Conservation (phyloP, 2,329 filamentous ascomycete genomes). For the Fusarium agapanthi region DNA sequence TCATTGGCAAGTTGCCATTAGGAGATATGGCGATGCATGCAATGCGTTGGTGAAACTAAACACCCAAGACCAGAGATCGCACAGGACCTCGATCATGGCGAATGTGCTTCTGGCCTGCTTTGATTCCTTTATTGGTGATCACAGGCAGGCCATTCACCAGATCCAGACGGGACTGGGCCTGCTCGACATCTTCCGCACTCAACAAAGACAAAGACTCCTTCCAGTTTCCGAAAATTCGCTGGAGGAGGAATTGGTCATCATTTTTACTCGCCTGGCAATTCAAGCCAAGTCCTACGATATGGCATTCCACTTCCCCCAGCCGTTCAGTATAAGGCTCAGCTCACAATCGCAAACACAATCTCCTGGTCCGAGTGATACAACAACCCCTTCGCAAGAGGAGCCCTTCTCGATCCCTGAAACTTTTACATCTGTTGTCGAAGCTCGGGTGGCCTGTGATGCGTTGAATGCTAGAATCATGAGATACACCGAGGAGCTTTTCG, state of each 20-base stretch:
- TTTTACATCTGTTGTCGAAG: conserved; percentile 63
- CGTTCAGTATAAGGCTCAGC: conserved; percentile 63
- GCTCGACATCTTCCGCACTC: conserved; percentile 61
- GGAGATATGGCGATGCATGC: conserved; percentile 66
- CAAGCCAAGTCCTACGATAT: conserved; percentile 75
- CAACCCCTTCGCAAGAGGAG: conserved; percentile 50
- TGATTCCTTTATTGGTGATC: conserved; percentile 72
- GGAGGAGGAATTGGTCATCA: conserved; percentile 68
- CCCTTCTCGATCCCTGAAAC: conserved; percentile 39
- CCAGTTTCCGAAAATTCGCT: conserved; percentile 55
- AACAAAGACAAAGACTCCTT: conserved; percentile 47
- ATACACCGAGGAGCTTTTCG: conserved; percentile 64
- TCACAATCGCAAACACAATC: conserved; percentile 48
- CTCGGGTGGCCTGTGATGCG: conserved; percentile 64
- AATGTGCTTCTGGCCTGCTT: conserved; percentile 74
- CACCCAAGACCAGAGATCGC: conserved; percentile 54
- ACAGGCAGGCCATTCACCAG: conserved; percentile 68
- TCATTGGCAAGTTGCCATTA: conserved; percentile 69
- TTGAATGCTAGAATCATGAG: conserved; percentile 65
- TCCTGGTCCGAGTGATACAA: conserved; percentile 52
- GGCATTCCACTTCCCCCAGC: conserved; percentile 72
- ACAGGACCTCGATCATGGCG: conserved; percentile 68
- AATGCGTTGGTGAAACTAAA: conserved; percentile 58
- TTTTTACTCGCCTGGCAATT: conserved; percentile 70
- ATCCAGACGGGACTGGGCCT: conserved; percentile 67